These are phyloP conservation scores for Daedalea quercina DNA, from an alignment of 768 basidiomycete species.

Conservation along the genomic window DNA sequence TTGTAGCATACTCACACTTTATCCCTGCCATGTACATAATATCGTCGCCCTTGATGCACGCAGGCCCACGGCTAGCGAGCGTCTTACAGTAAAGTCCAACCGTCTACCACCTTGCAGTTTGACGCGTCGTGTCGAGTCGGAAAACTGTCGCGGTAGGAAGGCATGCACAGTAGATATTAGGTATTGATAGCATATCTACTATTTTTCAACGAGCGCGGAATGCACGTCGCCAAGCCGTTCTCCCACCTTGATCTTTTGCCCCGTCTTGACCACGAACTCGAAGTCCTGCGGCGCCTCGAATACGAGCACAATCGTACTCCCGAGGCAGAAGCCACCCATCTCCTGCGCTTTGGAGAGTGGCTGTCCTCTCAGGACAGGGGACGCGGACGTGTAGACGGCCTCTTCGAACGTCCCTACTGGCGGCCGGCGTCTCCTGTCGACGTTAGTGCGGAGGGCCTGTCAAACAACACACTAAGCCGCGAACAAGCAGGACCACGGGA, in stretches of 20 bases:
- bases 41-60: too few species aligned
- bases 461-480: too few species aligned
- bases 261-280: constrained; percentile 67
- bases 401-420: constrained; percentile 87
- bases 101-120: too few species aligned
- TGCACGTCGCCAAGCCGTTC: constrained; percentile 61
- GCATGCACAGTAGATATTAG: too few species aligned
- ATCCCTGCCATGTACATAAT: too few species aligned
- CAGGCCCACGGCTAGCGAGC: too few species aligned
- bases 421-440: constrained; percentile 56
- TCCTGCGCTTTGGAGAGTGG: constrained; percentile 86
- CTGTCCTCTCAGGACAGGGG: constrained; percentile 78
- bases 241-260: constrained; percentile 85
- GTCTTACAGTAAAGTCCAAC: too few species aligned
- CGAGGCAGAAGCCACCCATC: constrained; percentile 95
- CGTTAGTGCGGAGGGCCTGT: constrained; percentile 87
- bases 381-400: constrained; percentile 85
- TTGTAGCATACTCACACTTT: too few species aligned
- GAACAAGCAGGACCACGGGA: background rate
- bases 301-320: constrained; percentile 93
- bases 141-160: too few species aligned
- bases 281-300: constrained; percentile 91
- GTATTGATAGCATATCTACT: background rate
- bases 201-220: background rate
- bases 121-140: too few species aligned